phyloP scores from a whole-genome alignment of 78 protist species.

The Creolimax fragrantissima region DNA sequence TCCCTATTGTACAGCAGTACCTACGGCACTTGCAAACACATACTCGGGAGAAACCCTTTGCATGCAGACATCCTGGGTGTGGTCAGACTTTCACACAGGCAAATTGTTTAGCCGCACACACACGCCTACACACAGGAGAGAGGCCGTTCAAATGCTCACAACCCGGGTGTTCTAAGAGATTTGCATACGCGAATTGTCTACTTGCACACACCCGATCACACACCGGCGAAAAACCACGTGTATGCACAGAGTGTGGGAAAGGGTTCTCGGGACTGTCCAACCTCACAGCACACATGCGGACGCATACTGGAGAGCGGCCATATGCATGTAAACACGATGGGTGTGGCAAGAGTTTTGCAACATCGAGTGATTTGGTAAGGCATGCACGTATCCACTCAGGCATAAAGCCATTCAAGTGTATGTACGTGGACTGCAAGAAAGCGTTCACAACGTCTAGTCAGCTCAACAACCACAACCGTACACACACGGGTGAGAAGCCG shows the following conservation, averaged over 20 bases:
- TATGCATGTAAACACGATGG: conserved; percentile 1
- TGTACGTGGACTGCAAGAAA: not conserved
- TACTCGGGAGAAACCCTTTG: conserved; percentile 10
- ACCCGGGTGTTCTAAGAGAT: conserved; percentile 7
- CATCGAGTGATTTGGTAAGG: conserved; percentile 25
- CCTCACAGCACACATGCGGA: conserved; percentile 28
- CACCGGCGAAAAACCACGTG: conserved; percentile 28
- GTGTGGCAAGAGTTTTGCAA: conserved; percentile 18
- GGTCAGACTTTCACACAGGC: conserved; percentile 27
- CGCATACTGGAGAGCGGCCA: conserved; percentile 32
- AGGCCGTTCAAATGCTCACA: conserved; percentile 4
- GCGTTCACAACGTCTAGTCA: conserved; percentile 24
- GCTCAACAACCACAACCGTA: conserved; percentile 24
- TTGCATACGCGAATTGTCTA: conserved; percentile 32
- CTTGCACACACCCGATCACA: conserved; percentile 25
- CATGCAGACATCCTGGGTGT: not conserved
- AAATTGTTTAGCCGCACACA: conserved; percentile 17
- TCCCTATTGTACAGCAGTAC: conserved; percentile 20
- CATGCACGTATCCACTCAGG: conserved; percentile 25
- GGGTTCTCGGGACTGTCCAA: conserved; percentile 21
- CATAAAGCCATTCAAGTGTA: conserved; percentile 14
- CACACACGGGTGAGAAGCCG: conserved; percentile 27
- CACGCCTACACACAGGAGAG: conserved; percentile 28
- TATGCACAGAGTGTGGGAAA: conserved; percentile 22
- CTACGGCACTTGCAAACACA: conserved; percentile 22